These are phyloP conservation scores for Ophiosphaerella korrae DNA, from an alignment of 2,329 filamentous ascomycete species.

Conservation along the genomic window DNA sequence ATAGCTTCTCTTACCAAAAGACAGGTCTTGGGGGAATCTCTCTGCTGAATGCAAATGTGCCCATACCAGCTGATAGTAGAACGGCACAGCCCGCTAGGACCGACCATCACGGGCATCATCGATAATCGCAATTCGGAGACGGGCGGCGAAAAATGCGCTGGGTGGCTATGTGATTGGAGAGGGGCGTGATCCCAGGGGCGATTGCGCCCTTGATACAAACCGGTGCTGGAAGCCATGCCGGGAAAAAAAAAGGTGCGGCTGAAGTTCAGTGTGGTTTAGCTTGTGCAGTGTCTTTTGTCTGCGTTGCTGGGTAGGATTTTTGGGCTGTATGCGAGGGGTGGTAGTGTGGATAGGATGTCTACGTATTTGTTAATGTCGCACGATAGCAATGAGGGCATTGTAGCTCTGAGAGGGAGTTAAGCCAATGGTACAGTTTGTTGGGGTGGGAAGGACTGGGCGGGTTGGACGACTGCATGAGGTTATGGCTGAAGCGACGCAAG, in stretches of 20 bases:
- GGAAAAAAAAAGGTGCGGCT: conserved; percentile 53
- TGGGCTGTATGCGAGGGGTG: conserved; percentile 62
- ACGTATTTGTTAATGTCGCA: conserved; percentile 71
- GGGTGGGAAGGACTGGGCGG: conserved; percentile 65
- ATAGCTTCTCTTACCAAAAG: no score
- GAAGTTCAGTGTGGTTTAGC: conserved; percentile 5
- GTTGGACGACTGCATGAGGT: conserved; percentile 59
- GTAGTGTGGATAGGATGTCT: conserved; percentile 65
- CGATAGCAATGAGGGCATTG: conserved; percentile 65
- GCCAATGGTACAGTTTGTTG: conserved; percentile 51
- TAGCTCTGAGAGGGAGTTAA: conserved; percentile 65
- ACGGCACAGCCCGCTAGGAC: conserved; percentile 63
- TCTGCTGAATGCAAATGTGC: conserved; percentile 39
- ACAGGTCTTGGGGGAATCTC: conserved; percentile 27
- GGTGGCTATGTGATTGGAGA: conserved; percentile 70
- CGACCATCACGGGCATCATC: conserved; percentile 67
- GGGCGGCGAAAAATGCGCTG: conserved; percentile 51
- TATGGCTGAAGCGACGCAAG: conserved; percentile 60
- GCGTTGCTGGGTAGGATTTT: conserved; percentile 60
- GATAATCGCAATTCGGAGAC: conserved; percentile 60
- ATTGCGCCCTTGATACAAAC: conserved; percentile 62
- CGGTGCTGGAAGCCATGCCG: conserved; percentile 61
- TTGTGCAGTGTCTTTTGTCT: conserved; percentile 51
- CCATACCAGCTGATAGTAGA: conserved; percentile 62
- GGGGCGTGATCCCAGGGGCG: conserved; percentile 63